Evolutionary conservation across 768 basidiomycete species (phyloP).

Genomic region (Crassisporium funariophilum): DNA sequence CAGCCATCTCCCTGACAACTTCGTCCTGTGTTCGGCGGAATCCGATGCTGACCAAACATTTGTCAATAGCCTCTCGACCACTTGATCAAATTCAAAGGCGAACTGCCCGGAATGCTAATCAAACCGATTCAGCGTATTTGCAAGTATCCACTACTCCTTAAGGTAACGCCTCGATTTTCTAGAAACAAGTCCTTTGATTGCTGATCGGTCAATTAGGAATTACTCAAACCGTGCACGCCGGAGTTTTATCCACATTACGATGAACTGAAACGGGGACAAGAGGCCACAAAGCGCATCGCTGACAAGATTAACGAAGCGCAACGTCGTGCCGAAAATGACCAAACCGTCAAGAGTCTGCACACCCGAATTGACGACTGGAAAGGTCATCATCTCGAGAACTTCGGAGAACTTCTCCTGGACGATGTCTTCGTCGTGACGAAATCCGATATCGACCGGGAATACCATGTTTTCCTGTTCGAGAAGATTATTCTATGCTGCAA

Average conservation of each 20-base stretch:
- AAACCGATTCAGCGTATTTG: constrained; percentile 98
- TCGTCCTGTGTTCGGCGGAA: constrained; percentile 26
- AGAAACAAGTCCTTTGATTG: constrained; percentile 8
- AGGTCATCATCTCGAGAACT: constrained; percentile 92
- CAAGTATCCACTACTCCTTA: constrained; percentile 95
- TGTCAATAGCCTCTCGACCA: constrained; percentile 71
- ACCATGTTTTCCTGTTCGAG: constrained; percentile 98
- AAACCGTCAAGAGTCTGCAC: constrained; percentile 85
- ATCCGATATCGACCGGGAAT: constrained; percentile 94
- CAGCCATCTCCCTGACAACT: constrained; percentile 38
- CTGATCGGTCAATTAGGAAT: constrained; percentile 47
- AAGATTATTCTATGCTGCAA: constrained; percentile 99
- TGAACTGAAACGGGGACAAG: constrained; percentile 82
- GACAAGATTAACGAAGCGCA: constrained; percentile 96
- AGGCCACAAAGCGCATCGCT: constrained; percentile 89
- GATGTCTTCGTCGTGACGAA: constrained; percentile 97
- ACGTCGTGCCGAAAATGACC: constrained; percentile 87
- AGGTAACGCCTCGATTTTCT: constrained; percentile 57
- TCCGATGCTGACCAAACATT: constrained; percentile 42
- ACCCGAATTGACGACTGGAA: constrained; percentile 98
- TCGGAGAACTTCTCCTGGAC: constrained; percentile 92
- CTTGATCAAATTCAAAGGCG: constrained; percentile 88
- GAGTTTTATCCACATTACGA: constrained; percentile 70
- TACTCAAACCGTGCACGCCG: constrained; percentile 70
- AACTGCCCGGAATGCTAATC: constrained; percentile 95